These are phyloP conservation scores for Vaccinium macrocarpon DNA, from an alignment of 148 eudicot species.

Conservation along the genomic window DNA sequence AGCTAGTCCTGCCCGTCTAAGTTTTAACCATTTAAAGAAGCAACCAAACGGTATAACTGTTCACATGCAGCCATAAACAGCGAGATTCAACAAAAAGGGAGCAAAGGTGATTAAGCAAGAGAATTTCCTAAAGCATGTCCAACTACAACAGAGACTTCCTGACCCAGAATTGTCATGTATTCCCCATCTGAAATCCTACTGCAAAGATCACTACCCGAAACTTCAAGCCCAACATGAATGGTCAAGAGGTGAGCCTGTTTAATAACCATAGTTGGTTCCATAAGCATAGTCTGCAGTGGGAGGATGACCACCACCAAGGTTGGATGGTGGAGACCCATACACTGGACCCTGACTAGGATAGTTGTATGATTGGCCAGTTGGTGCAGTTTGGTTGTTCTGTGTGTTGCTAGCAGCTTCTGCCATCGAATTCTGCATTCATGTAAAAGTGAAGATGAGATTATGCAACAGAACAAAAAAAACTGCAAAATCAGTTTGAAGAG, in stretches of 20 bases:
- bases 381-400: constrained; percentile 28
- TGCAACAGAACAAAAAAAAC: neutral
- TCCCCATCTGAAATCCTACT: neutral
- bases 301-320: constrained; percentile 16
- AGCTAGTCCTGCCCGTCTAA: neutral
- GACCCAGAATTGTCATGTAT: neutral
- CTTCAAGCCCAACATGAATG: neutral
- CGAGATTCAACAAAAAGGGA: too few relatives aligned
- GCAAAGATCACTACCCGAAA: neutral
- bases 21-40: neutral
- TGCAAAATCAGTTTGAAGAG: neutral
- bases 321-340: constrained; percentile 28
- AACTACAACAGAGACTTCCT: neutral
- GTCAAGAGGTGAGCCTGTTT: constrained; percentile 3
- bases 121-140: neutral
- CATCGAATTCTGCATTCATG: constrained; percentile 37
- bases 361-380: constrained; percentile 35
- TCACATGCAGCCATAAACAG: neutral
- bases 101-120: neutral
- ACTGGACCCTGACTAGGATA: constrained; percentile 33
- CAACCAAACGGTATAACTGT: neutral
- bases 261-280: constrained; percentile 28
- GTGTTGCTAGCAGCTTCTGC: constrained; percentile 40
- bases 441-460: neutral
- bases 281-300: constrained; percentile 26